phyloP scores from a whole-genome alignment of 2,329 filamentous ascomycete genomes.

The Phoma herbarum region DNA sequence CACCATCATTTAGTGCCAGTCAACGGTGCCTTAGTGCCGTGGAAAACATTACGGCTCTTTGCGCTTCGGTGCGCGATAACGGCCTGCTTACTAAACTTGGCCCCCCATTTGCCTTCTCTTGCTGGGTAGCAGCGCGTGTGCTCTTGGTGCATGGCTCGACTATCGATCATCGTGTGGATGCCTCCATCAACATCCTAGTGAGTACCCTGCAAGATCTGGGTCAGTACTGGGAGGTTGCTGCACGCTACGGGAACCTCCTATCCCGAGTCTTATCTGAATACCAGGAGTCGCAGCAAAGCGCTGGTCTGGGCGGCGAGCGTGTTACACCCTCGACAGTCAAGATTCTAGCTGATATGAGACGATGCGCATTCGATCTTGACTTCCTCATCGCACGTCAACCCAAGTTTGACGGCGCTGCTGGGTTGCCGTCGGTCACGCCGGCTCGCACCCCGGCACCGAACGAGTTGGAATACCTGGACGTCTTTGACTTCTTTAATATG shows the following conservation, averaged over 20 bases:
- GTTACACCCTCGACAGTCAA: constrained; percentile 83
- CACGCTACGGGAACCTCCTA: constrained; percentile 80
- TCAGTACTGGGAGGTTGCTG: constrained; percentile 83
- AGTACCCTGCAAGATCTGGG: constrained; percentile 84
- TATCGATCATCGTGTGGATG: constrained; percentile 82
- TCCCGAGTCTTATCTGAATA: constrained; percentile 88
- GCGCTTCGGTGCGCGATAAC: constrained; percentile 78
- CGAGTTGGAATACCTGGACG: constrained; percentile 88
- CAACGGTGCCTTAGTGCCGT: constrained; percentile 85
- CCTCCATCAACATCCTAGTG: constrained; percentile 82
- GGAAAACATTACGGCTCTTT: constrained; percentile 72
- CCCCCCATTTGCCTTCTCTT: constrained; percentile 87
- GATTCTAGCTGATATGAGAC: constrained; percentile 89
- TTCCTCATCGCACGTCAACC: constrained; percentile 88
- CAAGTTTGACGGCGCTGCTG: constrained; percentile 43
- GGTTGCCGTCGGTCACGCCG: constrained; percentile 59
- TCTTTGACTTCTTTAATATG: constrained; percentile 95
- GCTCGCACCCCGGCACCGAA: constrained; percentile 77
- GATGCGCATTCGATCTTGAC: constrained; percentile 89
- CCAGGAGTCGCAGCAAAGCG: constrained; percentile 73
- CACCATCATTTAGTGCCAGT: constrained; percentile 83
- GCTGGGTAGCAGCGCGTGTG: constrained; percentile 90
- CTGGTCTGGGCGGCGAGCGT: constrained; percentile 69
- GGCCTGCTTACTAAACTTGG: constrained; percentile 81
- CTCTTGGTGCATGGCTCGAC: constrained; percentile 90